Percentiles rank a stretch among this genome's conserved stretches.
Conservation (phyloP, 2,329 filamentous ascomycete species). For the Fonsecaea multimorphosa region DNA sequence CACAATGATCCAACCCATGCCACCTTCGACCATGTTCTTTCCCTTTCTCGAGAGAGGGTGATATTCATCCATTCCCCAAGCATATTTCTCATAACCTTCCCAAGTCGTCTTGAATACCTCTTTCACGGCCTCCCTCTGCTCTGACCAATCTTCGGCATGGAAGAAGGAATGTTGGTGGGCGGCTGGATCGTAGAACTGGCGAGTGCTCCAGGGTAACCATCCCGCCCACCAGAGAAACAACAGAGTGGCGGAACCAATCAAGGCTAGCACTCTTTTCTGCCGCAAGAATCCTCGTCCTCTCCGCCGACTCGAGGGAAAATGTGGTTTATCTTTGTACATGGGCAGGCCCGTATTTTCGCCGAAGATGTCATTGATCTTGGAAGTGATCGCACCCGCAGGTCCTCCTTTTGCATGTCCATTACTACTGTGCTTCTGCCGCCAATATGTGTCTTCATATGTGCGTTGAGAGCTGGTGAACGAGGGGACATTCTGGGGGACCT, state of each 20-base stretch:
- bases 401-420: constrained; percentile 47
- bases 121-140: constrained; percentile 78
- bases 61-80: constrained; percentile 94
- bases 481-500: constrained; percentile 71
- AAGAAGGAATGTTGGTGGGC: constrained; percentile 28
- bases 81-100: constrained; percentile 89
- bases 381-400: constrained; percentile 59
- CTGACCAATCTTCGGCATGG: constrained; percentile 69
- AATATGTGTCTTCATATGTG: constrained; percentile 69
- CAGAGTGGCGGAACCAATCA: constrained; percentile 62
- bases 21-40: constrained; percentile 82
- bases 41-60: constrained; percentile 80
- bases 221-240: constrained; percentile 73
- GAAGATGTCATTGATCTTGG: constrained; percentile 69
- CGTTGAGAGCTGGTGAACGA: constrained; percentile 70
- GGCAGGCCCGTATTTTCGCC: constrained; percentile 71
- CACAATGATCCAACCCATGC: constrained; percentile 97
- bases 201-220: constrained; percentile 51
- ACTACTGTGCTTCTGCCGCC: constrained; percentile 61
- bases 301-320: constrained; percentile 62
- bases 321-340: constrained; percentile 99
- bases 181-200: constrained; percentile 25
- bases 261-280: constrained; percentile 65
- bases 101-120: constrained; percentile 91
- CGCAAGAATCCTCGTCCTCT: constrained; percentile 65